Base-by-base conservation (phyloP, 176 grass and related monocot genomes). In the Avena atlantica region DNA sequence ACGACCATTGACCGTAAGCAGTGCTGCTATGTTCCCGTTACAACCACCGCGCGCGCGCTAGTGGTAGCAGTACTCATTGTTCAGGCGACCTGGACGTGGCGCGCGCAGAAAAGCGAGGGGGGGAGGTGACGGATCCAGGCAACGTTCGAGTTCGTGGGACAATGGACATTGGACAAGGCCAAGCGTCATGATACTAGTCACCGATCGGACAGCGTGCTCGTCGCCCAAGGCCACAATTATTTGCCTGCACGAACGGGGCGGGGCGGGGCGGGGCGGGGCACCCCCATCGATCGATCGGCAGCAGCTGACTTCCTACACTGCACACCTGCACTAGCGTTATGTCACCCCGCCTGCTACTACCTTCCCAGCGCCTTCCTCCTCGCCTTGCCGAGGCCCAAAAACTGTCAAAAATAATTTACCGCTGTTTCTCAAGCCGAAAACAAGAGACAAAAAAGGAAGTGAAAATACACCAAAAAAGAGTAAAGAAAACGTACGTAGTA, bases 211-310 rank as follows among this genome's bases (percentile, higher is more conserved):
- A 48, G 75, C 36, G 74, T 2, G 77, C 86, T 61, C 78, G 69
- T 1, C 82, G 62, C 70, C 90, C 90, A 24, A 91, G 61, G 82
- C 78, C 52, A 42, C 90, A 88, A 91, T 88, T 70, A 91, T 88
- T 87, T 84, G 76, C 76, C 85, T 81, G 81, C 81, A 13, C 81
- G 56, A 74, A 68, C 83, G 16, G 40, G 40, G 5, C 40, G 40
- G 40, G 37, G 37, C 5, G 37, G 29, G n/a, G n/a, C n/a, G n/a
- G n/a, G 31, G 31, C 31, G 31, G 37, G 37, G 37, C 40, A 42
- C 40, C 40, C 40, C 5, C 6, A 42, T 42, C 40, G 40, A 40
- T 40, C 37, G 37, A 42, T 61, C 44, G 63, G 14, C 31, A 58
- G 19, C 27, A 69, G 81, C 81, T 87, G 89, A 88, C 85, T 70